Percentiles rank a stretch among this genome's conserved stretches.
These are phyloP conservation scores for Staphylotrichum tortipilum DNA, from an alignment of 495 filamentous ascomycete species.

Conservation along the genomic window DNA sequence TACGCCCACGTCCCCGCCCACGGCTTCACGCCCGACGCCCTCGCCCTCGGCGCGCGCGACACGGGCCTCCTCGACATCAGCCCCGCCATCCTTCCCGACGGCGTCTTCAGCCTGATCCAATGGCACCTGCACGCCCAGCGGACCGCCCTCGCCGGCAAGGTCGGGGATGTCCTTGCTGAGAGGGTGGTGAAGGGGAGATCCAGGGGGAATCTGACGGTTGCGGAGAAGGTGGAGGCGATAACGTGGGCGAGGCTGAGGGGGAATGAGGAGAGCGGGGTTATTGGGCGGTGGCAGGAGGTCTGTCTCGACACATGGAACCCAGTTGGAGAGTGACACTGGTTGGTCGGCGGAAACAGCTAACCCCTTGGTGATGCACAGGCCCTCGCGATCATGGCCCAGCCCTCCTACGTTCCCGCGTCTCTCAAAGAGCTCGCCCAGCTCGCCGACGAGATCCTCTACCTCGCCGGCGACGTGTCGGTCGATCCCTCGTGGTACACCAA, in stretches of 20 bases:
- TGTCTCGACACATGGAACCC: too few relatives aligned
- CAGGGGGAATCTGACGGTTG: conserved; percentile 32
- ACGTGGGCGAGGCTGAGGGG: conserved; percentile 63
- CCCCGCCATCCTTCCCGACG: conserved; percentile 69
- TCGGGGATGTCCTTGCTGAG: conserved; percentile 19
- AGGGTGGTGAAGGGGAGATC: neutral
- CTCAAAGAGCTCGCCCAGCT: conserved; percentile 70
- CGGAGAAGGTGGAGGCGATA: conserved; percentile 52
- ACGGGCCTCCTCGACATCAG: conserved; percentile 80
- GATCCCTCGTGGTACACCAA: conserved; percentile 90
- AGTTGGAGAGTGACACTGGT: too few relatives aligned
- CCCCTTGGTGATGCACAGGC: conserved; percentile 45
- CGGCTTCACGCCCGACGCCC: conserved; percentile 66
- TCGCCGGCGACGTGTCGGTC: conserved; percentile 72
- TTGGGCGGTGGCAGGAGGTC: conserved; percentile 77
- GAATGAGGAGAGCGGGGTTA: conserved; percentile 55
- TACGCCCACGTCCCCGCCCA: conserved; percentile 68
- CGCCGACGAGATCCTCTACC: conserved; percentile 77
- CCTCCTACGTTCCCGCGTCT: conserved; percentile 64
- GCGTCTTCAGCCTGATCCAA: conserved; percentile 69
- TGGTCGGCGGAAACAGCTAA: too few relatives aligned
- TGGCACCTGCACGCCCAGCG: conserved; percentile 70
- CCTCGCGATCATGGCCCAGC: conserved; percentile 78
- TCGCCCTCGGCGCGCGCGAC: conserved; percentile 71
- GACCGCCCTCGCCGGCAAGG: conserved; percentile 29